Base-by-base conservation (phyloP, 495 filamentous ascomycete genomes). In the Sphaerosporella brunnea region DNA sequence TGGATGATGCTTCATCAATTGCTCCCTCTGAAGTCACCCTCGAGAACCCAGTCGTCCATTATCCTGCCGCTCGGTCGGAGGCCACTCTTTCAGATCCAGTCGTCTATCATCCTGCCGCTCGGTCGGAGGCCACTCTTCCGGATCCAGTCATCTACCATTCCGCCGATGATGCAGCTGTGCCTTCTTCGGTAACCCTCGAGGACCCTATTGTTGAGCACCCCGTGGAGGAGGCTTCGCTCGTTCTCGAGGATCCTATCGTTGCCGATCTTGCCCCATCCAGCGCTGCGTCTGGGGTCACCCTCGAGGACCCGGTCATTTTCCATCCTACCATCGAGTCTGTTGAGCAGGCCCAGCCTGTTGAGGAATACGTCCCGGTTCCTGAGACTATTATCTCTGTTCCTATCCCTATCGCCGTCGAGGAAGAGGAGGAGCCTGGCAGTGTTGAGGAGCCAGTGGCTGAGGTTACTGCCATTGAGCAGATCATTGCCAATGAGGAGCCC, bases 401-500 rank as follows among this genome's bases (percentile, higher is more conserved):
- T n/a, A n/a, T n/a, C n/a, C n/a, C 28, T 13, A 32, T 32, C 13
- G 13, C 28, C 28, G 28, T 32, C 13, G 28, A 32, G 28, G 28
- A 32, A 13, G 35, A 37, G 18, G 28, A 32, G 13, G 28, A 32
- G 28, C 7, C 13, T 15, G 20, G 5, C 13, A 16, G 5, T 15
- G 36, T 39, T 15, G 36, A 39, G 36, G 18, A 43, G 20, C 18
- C 39, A 5, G 16, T 24, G 7, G 39, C 25, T 16, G 43, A 35
- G 28, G 16, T 28, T 19, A 23, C 19, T 34, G 43, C 43, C n/a
- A 23, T 19, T 10, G 19, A 44, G 25, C 11, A 13, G 3, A 11
- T 18, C 25, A 23, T 34, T 46, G 18, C 21, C 28, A 18, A n/a
- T n/a, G 36, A 39, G 36, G 43, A 35, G 28, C 30, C 43, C 28